Conservation (phyloP, 495 filamentous ascomycete species). For the Aspergillus asperescens region DNA sequence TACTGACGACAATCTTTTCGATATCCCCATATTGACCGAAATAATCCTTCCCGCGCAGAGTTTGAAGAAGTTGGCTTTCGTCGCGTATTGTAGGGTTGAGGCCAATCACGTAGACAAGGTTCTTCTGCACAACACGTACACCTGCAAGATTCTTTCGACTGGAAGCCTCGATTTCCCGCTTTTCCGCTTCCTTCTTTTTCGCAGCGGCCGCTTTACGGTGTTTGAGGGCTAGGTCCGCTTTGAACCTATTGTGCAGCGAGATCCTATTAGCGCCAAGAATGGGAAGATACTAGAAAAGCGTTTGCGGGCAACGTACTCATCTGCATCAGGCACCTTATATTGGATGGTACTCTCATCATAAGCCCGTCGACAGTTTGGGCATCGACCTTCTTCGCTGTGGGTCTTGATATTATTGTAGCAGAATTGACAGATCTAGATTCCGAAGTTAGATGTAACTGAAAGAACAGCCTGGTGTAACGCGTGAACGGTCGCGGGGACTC, state of each 20-base stretch:
- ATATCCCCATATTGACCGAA: conserved; percentile 99
- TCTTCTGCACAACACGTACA: conserved; percentile 94
- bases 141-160: conserved; percentile 93
- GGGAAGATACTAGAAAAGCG: background rate
- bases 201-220: conserved; percentile 87
- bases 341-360: conserved; percentile 97
- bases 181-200: conserved; percentile 90
- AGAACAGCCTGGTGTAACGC: too few relatives aligned
- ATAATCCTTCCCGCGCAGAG: conserved; percentile 80
- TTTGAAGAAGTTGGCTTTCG: conserved; percentile 76
- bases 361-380: conserved; percentile 88
- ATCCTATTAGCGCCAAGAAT: conserved; percentile 23
- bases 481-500: background rate
- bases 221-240: conserved; percentile 82
- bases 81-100: conserved; percentile 85
- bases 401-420: conserved; percentile 97
- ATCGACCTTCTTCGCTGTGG: conserved; percentile 88
- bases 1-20: conserved; percentile 97
- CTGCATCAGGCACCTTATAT: conserved; percentile 85
- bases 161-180: conserved; percentile 88
- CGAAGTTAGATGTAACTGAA: conserved; percentile 11
- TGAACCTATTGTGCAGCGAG: conserved; percentile 48
- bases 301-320: conserved; percentile 64
- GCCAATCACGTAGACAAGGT: conserved; percentile 96
- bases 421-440: conserved; percentile 88